Base-by-base conservation (phyloP, 2,329 filamentous ascomycete genomes). In the Eutypa lata region DNA sequence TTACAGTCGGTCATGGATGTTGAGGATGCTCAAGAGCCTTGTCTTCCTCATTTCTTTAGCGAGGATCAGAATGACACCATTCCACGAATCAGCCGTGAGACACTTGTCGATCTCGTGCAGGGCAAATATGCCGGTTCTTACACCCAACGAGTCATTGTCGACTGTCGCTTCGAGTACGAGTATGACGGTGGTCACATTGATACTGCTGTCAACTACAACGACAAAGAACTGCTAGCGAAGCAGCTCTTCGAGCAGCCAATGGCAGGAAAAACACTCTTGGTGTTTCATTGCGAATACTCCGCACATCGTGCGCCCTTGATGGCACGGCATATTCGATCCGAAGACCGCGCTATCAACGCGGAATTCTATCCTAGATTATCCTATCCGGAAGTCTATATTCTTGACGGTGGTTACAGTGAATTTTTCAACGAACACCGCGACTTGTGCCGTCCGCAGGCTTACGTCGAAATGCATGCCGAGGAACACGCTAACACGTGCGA, bases 231-330 rank as follows among this genome's bases (percentile, higher is more conserved):
- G 55, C 79, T 99, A 53, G 85, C 91, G 8, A 78, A 79, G 51
- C 85, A 92, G 61, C 82, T 99, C 47, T 96, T 99, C 70, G 75
- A 84, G 52, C 79, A 76, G 21, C 79, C 80, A 18, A 83, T 87
- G 64, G 75, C 82, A 46, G 82, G 87, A 48, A 88, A 85, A 60
- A 94, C 91, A 0, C 79, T 97, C 11, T 74, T 99, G 57, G 86
- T 99, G 61, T 90, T 99, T 64, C 94, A 99, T 75, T 99, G 94
- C 82, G 94, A 99, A 74, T 99, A 97, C 74, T 97, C 94, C 33
- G 93, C 91, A 38, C 93, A 97, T 70, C 90, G 94, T 57, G 94
- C 94, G 45, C 94, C 94, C 46, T 87, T 96, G 58, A 97, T 97
- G 89, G 94, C 94, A 48, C 91, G 94, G 64, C 91, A 91, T 71